A percentile compares a stretch with the other conserved stretches of the same genome.
Evolutionary conservation across 306 rosid genomes (phyloP).

Genomic region (Lathyrus tuberosus): DNA sequence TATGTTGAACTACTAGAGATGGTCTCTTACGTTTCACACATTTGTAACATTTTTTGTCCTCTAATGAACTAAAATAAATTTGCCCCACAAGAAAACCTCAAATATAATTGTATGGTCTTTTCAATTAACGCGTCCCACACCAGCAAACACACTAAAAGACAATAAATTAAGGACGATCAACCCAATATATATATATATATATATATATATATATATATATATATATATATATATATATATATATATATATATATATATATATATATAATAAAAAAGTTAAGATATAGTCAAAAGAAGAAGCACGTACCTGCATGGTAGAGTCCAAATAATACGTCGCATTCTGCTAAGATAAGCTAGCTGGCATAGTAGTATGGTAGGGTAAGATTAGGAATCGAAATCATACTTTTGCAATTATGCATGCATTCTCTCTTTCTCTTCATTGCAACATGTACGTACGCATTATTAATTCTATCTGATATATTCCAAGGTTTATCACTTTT

Average conservation of each 20-base stretch:
- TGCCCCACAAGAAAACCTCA: neutral
- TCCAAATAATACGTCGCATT: neutral
- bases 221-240: too few relatives aligned
- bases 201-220: too few relatives aligned
- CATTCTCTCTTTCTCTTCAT: neutral
- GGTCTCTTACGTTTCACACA: neutral
- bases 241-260: too few relatives aligned
- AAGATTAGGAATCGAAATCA: neutral
- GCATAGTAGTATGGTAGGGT: neutral
- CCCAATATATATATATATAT: too few relatives aligned
- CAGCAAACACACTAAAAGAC: neutral
- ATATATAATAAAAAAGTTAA: neutral
- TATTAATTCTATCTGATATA: neutral
- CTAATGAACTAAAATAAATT: too few relatives aligned
- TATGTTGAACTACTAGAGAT: too few relatives aligned
- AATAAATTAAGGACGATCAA: neutral
- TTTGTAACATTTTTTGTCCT: too few relatives aligned
- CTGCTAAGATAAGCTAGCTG: neutral
- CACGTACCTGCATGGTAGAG: neutral
- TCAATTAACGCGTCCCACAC: neutral
- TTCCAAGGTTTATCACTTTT: neutral
- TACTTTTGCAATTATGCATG: conserved; percentile 1
- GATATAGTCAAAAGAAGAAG: conserved; percentile 1
- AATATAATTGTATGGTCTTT: too few relatives aligned
- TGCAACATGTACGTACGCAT: neutral